Percentiles rank a stretch among this genome's conserved stretches.
phyloP scores from a whole-genome alignment of 768 basidiomycete species.

The Lactifluus pinguis region DNA sequence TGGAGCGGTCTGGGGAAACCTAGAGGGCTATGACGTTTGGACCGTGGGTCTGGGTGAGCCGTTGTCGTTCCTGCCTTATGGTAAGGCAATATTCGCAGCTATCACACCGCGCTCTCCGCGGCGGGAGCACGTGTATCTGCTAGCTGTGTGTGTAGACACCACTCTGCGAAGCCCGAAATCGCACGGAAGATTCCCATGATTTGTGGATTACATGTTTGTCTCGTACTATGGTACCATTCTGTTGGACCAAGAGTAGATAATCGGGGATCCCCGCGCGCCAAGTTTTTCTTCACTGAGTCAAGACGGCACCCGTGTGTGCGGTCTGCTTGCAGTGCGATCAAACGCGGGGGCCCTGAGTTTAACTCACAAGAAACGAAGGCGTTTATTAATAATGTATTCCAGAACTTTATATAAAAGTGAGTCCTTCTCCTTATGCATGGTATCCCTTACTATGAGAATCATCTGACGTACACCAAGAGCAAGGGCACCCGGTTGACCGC shows the following conservation, averaged over 20 bases:
- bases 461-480: background rate
- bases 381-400: background rate
- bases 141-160: background rate
- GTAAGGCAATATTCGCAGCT: background rate
- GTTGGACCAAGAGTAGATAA: background rate
- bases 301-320: background rate
- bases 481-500: background rate
- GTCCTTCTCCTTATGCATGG: background rate
- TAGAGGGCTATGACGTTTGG: slow-evolving; percentile 1
- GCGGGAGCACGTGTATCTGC: background rate
- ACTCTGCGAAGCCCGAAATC: slow-evolving; percentile 2
- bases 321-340: background rate
- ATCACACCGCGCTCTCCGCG: slow-evolving; percentile 11
- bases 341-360: background rate
- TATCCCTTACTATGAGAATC: background rate
- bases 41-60: background rate
- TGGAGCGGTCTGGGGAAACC: slow-evolving; percentile 10
- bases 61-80: background rate
- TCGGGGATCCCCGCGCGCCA: background rate
- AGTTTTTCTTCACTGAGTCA: background rate
- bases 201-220: background rate
- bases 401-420: background rate
- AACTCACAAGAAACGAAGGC: background rate
- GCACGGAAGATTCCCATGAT: background rate
- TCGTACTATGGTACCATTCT: background rate